Evolutionary conservation across 495 filamentous ascomycete species (phyloP).

Genomic region (Lindgomyces ingoldianus): DNA sequence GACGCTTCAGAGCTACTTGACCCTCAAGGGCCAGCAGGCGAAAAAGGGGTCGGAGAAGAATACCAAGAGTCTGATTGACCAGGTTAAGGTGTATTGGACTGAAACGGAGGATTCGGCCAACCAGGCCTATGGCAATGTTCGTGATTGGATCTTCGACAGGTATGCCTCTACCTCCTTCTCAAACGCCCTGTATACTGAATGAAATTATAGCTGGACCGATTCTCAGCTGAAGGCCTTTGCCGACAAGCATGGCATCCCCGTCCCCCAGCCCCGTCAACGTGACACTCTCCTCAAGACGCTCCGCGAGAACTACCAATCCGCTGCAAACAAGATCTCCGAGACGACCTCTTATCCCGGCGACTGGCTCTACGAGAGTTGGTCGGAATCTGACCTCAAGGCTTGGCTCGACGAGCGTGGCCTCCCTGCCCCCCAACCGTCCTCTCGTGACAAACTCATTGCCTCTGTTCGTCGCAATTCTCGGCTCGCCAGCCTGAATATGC

Average conservation of each 20-base stretch:
- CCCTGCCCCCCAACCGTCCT: constrained; percentile 81
- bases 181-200: too few species aligned
- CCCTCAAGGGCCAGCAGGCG: constrained; percentile 65
- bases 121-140: constrained; percentile 67
- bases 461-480: constrained; percentile 88
- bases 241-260: constrained; percentile 82
- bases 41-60: constrained; percentile 62
- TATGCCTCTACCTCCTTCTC: too few species aligned
- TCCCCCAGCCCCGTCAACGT: constrained; percentile 80
- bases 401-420: constrained; percentile 91
- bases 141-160: constrained; percentile 93
- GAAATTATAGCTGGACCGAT: constrained; percentile 69
- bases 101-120: constrained; percentile 73
- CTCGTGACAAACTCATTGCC: constrained; percentile 85
- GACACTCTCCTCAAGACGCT: constrained; percentile 76
- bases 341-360: constrained; percentile 85
- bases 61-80: constrained; percentile 65
- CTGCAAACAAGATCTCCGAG: constrained; percentile 82
- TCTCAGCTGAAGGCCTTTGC: constrained; percentile 90
- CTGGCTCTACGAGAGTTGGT: constrained; percentile 91
- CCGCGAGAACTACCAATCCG: constrained; percentile 76
- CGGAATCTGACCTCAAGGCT: constrained; percentile 70
- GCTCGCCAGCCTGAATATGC: constrained; percentile 65
- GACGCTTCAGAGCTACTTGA: constrained; percentile 65
- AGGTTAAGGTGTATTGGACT: constrained; percentile 71